These are phyloP conservation scores for Ogataea nakhonphanomensis DNA, from an alignment of 805 yeast species.

Conservation along the genomic window DNA sequence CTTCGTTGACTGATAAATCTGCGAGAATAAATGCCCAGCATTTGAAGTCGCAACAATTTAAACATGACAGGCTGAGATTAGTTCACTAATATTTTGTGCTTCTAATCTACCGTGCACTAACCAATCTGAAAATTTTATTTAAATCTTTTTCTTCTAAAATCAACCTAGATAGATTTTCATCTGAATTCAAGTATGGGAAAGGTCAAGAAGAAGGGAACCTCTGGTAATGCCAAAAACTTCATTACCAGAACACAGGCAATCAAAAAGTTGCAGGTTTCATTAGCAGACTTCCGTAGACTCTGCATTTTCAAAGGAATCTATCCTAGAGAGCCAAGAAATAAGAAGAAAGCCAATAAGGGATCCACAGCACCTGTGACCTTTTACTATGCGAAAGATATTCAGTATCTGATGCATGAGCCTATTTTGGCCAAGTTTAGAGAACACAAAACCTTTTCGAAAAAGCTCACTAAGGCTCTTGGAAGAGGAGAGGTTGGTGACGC, in stretches of 20 bases:
- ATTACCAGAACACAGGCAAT: constrained; percentile 94
- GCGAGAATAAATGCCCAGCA: too few relatives aligned
- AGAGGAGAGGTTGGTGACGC: constrained; percentile 91
- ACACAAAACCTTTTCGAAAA: constrained; percentile 90
- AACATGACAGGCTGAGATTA: too few relatives aligned
- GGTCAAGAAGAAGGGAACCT: constrained; percentile 77
- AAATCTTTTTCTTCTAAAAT: constrained; percentile 12
- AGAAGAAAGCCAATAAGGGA: constrained; percentile 95
- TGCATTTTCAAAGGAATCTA: constrained; percentile 98
- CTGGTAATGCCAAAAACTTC: constrained; percentile 90
- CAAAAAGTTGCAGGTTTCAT: constrained; percentile 82
- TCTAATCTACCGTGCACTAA: constrained; percentile 9
- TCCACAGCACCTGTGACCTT: constrained; percentile 96
- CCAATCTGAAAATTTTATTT: constrained; percentile 16
- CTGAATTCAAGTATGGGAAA: constrained; percentile 42
- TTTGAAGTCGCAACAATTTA: too few relatives aligned
- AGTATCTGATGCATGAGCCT: constrained; percentile 93
- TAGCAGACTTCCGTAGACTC: constrained; percentile 94
- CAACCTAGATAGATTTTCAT: background rate
- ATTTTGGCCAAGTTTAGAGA: constrained; percentile 87
- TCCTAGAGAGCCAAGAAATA: constrained; percentile 94
- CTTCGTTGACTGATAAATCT: too few relatives aligned
- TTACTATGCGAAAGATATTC: constrained; percentile 91
- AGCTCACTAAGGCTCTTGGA: constrained; percentile 84
- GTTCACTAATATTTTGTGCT: background rate